Conservation (phyloP, 371 early-diverging fungal species). For the Rhizopus sp. region DNA sequence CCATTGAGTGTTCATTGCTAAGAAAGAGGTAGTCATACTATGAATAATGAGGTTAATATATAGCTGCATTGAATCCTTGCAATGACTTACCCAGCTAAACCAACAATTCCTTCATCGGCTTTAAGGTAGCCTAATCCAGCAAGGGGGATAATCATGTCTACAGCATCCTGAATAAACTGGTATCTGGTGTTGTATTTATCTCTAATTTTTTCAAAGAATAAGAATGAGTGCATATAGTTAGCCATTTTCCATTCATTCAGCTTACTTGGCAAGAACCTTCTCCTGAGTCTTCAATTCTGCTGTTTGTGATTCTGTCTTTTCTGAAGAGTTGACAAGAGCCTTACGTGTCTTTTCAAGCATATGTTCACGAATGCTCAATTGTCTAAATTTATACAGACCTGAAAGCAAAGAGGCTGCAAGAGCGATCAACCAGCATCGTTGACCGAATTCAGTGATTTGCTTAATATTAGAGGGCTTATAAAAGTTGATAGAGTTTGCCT, state of each 20-base stretch:
- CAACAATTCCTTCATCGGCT: constrained; percentile 67
- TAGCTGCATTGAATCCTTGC: not conserved
- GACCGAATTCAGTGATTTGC: constrained; percentile 52
- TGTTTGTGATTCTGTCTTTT: constrained; percentile 22
- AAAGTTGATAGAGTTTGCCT: constrained; percentile 42
- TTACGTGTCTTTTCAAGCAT: constrained; percentile 40
- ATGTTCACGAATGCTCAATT: constrained; percentile 40
- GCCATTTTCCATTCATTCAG: constrained; percentile 2
- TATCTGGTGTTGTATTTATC: constrained; percentile 51
- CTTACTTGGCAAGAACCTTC: constrained; percentile 47
- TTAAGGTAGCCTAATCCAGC: constrained; percentile 57
- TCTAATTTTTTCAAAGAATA: constrained; percentile 28
- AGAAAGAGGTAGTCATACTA: constrained; percentile 52
- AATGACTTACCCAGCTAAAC: constrained; percentile 62
- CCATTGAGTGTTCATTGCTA: constrained; percentile 54
- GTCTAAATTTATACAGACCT: constrained; percentile 66
- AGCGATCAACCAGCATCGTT: constrained; percentile 68
- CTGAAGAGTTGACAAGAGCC: constrained; percentile 24
- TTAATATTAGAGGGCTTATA: constrained; percentile 52
- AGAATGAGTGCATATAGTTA: not conserved
- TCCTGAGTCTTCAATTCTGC: constrained; percentile 32
- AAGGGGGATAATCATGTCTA: constrained; percentile 67
- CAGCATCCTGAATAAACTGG: constrained; percentile 61
- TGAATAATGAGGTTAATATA: not conserved
- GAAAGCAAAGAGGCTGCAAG: constrained; percentile 58